Base-by-base conservation (phyloP, 495 filamentous ascomycete species). In the Trichoderma virens region DNA sequence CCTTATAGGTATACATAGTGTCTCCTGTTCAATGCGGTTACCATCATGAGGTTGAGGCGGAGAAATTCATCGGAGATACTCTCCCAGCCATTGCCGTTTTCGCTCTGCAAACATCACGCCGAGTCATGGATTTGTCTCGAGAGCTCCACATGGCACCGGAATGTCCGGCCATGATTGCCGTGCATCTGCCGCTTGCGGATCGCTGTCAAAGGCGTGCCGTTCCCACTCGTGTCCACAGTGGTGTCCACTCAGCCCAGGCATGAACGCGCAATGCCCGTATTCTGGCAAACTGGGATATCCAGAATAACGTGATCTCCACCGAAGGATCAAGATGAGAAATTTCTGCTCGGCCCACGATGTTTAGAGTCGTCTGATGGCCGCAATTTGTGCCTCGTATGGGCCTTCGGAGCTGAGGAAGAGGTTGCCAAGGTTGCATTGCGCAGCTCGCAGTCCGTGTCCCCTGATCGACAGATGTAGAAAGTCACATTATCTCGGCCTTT, bases 71-170 rank as follows among this genome's bases (percentile, higher is more conserved):
- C 51, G 51, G 51, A n/a, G 51, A 56, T 56, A 56, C 7, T 56
- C 51, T 20, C n/a, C 45, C 18, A 51, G n/a, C 45, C 20, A 51
- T 51, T 51, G 1, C 45, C 45, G 18, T 25, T 51, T 27, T 13
- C 25, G 51, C 25, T 5, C 25, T 27, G 51, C 18, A n/a, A 14
- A n/a, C 18, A 47, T 47, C 43, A 47, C 18, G 51, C 25, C 51
- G 51, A 56, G 51, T 56, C 51, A 56, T 56, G 51, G 51, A 18
- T 56, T n/a, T 30, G 51, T 56, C 25, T 30, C 23, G 51, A 56
- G 43, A 18, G 43, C n/a, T 56, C 51, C 51, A 56, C 51, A 14
- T 5, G 51, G 20, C 23, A 13, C 45, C 45, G 51, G 51, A 11
- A 56, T 56, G 51, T 56, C 51, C 51, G 51, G 51, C 16, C 51